These are phyloP conservation scores for Sarcodon aspratus DNA, from an alignment of 768 basidiomycete genomes.

Conservation along the genomic window DNA sequence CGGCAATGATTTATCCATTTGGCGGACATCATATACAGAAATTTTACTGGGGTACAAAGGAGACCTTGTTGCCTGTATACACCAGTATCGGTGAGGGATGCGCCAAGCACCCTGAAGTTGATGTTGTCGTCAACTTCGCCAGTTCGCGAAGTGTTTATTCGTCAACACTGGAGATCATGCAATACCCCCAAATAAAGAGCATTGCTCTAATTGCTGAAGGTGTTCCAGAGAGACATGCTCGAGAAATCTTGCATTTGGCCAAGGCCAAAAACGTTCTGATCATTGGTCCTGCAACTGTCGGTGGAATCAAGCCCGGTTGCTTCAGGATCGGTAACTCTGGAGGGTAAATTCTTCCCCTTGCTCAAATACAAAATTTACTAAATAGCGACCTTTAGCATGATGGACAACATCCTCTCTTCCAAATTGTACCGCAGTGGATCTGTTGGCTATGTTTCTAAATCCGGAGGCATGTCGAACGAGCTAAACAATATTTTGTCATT, in stretches of 20 bases:
- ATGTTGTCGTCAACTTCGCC: conserved; percentile 98
- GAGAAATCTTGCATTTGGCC: conserved; percentile 89
- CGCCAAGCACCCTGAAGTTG: conserved; percentile 91
- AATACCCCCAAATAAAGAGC: conserved; percentile 52
- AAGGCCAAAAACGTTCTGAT: conserved; percentile 81
- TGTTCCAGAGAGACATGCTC: conserved; percentile 95
- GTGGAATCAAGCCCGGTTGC: conserved; percentile 99
- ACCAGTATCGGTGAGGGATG: conserved; percentile 85
- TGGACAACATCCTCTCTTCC: conserved; percentile 99
- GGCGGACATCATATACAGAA: conserved; percentile 99
- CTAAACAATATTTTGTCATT: conserved; percentile 98
- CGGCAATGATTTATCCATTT: conserved; percentile 99
- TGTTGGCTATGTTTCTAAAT: conserved; percentile 98
- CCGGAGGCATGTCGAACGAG: conserved; percentile 99
- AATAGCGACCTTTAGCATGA: conserved; percentile 52
- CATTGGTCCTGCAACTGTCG: conserved; percentile 95
- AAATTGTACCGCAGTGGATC: conserved; percentile 98
- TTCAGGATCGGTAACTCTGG: conserved; percentile 99
- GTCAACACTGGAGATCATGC: conserved; percentile 86
- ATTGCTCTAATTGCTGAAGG: conserved; percentile 97
- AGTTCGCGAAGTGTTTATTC: conserved; percentile 89
- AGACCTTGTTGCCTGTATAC: conserved; percentile 97
- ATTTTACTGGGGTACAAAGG: conserved; percentile 99
- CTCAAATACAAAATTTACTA: conserved; percentile 3
- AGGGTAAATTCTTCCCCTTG: conserved; percentile 42